A percentile compares a stretch with the other conserved stretches of the same genome.
Evolutionary conservation across 306 rosid species (phyloP).

Genomic region (Mimosa bimucronata): DNA sequence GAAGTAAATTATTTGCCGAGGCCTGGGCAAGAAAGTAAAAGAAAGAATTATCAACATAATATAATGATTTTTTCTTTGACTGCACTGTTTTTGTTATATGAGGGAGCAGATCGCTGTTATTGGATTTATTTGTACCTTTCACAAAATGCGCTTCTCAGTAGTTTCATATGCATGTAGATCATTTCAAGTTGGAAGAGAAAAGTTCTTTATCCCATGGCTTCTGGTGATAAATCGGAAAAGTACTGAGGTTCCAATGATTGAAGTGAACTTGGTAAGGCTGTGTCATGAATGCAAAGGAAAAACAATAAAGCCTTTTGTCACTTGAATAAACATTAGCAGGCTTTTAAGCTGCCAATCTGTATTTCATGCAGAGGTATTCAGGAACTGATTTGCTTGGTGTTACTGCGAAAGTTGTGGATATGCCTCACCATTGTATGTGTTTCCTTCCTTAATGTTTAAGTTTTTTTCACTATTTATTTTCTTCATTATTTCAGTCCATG

Average conservation of each 20-base stretch:
- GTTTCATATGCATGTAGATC: constrained; percentile 59
- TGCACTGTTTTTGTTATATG: background rate
- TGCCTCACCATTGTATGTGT: constrained; percentile 92
- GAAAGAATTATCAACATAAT: constrained; percentile 16
- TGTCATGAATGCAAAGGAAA: constrained; percentile 19
- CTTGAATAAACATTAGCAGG: constrained; percentile 21
- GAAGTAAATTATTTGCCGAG: background rate
- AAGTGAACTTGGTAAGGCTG: constrained; percentile 71
- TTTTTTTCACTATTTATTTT: background rate
- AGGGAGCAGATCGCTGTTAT: constrained; percentile 12
- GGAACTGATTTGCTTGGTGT: constrained; percentile 93
- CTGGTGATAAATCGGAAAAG: constrained; percentile 89
- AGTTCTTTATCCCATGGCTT: constrained; percentile 93
- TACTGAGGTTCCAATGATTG: constrained; percentile 87
- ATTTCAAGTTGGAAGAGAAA: constrained; percentile 95
- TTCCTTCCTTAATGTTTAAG: constrained; percentile 7
- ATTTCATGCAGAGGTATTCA: constrained; percentile 71
- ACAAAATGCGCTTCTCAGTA: constrained; percentile 21
- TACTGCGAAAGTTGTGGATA: constrained; percentile 93
- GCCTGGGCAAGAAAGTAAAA: background rate
- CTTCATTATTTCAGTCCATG: background rate
- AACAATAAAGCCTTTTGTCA: constrained; percentile 17
- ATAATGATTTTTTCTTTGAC: background rate
- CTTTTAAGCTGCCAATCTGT: constrained; percentile 17
- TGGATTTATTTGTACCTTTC: background rate